A percentile compares a stretch with the other conserved stretches of the same genome.
phyloP scores from a whole-genome alignment of 208 protist genomes.

The Leishmania major region DNA sequence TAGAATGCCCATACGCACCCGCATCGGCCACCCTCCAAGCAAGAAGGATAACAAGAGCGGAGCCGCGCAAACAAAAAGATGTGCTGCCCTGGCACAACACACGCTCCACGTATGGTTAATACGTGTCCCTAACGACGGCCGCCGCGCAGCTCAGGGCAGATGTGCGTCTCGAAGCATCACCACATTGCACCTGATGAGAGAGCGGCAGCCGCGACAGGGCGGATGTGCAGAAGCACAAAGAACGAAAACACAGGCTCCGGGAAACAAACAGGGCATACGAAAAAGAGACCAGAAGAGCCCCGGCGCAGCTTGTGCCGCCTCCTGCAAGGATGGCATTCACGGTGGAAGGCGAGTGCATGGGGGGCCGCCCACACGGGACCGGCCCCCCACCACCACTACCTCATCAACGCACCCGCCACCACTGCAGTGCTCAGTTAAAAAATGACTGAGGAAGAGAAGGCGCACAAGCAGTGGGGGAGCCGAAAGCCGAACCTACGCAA shows the following conservation, averaged over 20 bases:
- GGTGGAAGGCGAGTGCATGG: not conserved
- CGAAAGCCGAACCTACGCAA: not conserved
- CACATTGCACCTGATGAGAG: not conserved
- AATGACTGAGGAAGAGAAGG: not conserved
- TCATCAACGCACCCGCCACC: not conserved
- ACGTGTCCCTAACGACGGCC: not conserved
- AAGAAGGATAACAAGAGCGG: not conserved
- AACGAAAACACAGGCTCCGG: not conserved
- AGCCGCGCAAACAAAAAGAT: not conserved
- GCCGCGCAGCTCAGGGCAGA: not conserved
- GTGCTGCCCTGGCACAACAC: not conserved
- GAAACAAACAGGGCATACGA: not conserved
- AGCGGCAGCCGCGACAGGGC: not conserved
- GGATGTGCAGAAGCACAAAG: not conserved
- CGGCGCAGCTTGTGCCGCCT: not conserved
- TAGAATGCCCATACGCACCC: not conserved
- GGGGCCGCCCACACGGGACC: not conserved
- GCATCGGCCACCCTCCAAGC: not conserved
- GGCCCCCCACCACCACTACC: not conserved
- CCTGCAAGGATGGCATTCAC: not conserved
- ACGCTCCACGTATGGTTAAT: not conserved
- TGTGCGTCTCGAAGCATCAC: too few species aligned
- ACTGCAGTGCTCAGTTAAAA: not conserved
- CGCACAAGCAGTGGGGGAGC: not conserved
- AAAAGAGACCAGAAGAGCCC: not conserved